Conservation (phyloP, 306 rosid genomes). For the barrel medic (Medicago truncatula) region MtrunA17r5.0-ANR NC_053049.1:30364501-30365000, state of each 20-base stretch:
- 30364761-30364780: neutral
- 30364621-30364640: neutral
- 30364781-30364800: neutral
- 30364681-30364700: conserved; percentile 45
- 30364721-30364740: conserved; percentile 8
- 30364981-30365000: conserved; percentile 79
- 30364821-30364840: conserved; percentile 84
- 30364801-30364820: conserved; percentile 97
- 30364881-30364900: conserved; percentile 70
- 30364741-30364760: conserved; percentile 21
- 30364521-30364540: neutral
- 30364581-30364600: conserved; percentile 21
- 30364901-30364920: conserved; percentile 81
- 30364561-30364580: neutral
- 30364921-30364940: conserved; percentile 79
- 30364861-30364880: conserved; percentile 87
- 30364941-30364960: conserved; percentile 86
- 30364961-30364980: conserved; percentile 64
- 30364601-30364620: conserved; percentile 5
- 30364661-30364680: conserved; percentile 13
- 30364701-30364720: conserved; percentile 4
- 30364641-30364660: neutral
- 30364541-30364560: neutral
- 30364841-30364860: conserved; percentile 87
- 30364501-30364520: too few species aligned